A percentile compares a stretch with the other conserved stretches of the same genome.
These are phyloP conservation scores for Chalciporus sphaerocephalus DNA, from an alignment of 768 basidiomycete genomes.

Conservation along the genomic window DNA sequence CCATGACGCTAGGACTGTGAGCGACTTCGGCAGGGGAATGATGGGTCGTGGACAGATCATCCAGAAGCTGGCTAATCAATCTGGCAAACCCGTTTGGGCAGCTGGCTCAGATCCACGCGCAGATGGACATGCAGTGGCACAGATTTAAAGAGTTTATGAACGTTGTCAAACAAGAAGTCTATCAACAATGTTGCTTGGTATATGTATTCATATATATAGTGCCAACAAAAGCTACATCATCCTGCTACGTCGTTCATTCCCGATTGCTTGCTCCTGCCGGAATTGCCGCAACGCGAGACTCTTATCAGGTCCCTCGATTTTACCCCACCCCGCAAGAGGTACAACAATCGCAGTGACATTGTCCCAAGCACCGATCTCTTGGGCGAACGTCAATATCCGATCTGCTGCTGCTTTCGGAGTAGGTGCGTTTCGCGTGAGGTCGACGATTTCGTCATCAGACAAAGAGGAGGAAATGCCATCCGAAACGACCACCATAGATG, in stretches of 20 bases:
- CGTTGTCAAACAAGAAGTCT: background rate
- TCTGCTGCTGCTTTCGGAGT: conserved; percentile 81
- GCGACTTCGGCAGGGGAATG: conserved; percentile 56
- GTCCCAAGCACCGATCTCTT: conserved; percentile 80
- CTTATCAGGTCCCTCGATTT: conserved; percentile 70
- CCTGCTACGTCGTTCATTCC: conserved; percentile 55
- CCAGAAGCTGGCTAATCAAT: conserved; percentile 63
- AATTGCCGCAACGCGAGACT: conserved; percentile 84
- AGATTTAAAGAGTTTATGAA: conserved; percentile 49
- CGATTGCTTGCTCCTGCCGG: conserved; percentile 60
- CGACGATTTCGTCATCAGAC: conserved; percentile 92
- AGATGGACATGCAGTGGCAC: conserved; percentile 83
- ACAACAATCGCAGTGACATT: conserved; percentile 90
- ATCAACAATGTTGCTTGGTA: background rate
- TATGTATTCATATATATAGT: conserved; percentile 3
- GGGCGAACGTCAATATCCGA: conserved; percentile 77
- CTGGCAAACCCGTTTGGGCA: conserved; percentile 83
- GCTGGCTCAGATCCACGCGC: conserved; percentile 88
- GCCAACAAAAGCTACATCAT: conserved; percentile 45
- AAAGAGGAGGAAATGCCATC: conserved; percentile 90
- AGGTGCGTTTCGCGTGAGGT: conserved; percentile 68
- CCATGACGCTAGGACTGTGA: conserved; percentile 66
- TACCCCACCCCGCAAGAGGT: conserved; percentile 90
- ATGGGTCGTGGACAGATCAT: conserved; percentile 90
- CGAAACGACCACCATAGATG: conserved; percentile 84